phyloP scores from a whole-genome alignment of 2,329 filamentous ascomycete genomes.

The Pseudogymnoascus sp. region DNA sequence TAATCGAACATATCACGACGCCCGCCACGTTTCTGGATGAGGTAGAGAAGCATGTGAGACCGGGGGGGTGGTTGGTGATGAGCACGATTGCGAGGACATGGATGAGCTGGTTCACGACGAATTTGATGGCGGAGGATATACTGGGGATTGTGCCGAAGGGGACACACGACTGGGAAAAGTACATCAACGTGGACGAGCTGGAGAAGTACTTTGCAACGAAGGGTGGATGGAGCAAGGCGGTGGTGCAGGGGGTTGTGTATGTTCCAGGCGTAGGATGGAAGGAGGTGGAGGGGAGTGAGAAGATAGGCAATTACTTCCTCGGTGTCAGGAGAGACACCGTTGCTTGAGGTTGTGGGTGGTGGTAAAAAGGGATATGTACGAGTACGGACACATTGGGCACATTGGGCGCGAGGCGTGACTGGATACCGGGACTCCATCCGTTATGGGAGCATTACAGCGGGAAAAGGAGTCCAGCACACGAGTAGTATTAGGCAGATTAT shows the following conservation, averaged over 20 bases:
- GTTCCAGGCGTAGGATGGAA: slow-evolving; percentile 87
- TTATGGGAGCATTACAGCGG: background rate
- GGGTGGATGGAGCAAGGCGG: slow-evolving; percentile 51
- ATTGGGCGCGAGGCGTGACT: slow-evolving; percentile 15
- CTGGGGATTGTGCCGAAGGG: slow-evolving; percentile 81
- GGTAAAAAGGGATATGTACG: background rate
- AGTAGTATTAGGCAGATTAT: slow-evolving; percentile 5
- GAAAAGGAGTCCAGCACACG: slow-evolving; percentile 6
- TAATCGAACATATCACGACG: slow-evolving; percentile 82
- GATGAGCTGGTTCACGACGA: slow-evolving; percentile 86
- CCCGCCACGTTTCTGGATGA: slow-evolving; percentile 66
- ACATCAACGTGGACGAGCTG: slow-evolving; percentile 81
- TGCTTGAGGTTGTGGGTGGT: background rate
- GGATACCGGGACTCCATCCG: background rate
- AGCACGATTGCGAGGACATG: slow-evolving; percentile 89
- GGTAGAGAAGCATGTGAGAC: slow-evolving; percentile 69
- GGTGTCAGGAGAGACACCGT: slow-evolving; percentile 55
- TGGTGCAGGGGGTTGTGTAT: slow-evolving; percentile 77
- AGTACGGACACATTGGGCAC: background rate
- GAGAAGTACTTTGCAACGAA: slow-evolving; percentile 45
- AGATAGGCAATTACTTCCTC: slow-evolving; percentile 93
- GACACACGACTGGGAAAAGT: slow-evolving; percentile 95
- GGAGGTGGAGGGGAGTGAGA: slow-evolving; percentile 72
- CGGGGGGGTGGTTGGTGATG: slow-evolving; percentile 86
- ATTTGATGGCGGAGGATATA: slow-evolving; percentile 82